phyloP scores from a whole-genome alignment of 2,329 filamentous ascomycete genomes.

The Aspergillus sergii region DNA sequence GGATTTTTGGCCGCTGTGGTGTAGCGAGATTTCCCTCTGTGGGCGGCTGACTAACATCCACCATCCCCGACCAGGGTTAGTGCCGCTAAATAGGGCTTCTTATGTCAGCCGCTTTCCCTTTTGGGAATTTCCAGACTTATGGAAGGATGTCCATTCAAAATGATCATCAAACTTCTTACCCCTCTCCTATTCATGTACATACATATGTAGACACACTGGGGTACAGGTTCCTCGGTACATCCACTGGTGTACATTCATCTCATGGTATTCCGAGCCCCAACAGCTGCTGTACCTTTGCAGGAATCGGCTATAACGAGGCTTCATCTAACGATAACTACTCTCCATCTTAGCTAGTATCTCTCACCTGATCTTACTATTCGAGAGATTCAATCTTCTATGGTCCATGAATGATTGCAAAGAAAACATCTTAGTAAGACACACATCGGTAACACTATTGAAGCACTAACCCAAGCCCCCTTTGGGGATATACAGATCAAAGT shows the following conservation, averaged over 20 bases:
- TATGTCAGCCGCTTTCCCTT: conserved; percentile 24
- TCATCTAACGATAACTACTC: background rate
- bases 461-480: background rate
- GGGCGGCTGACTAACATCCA: conserved; percentile 38
- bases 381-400: background rate
- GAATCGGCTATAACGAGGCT: background rate
- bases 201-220: too few species aligned
- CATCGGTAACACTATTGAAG: too few species aligned
- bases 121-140: background rate
- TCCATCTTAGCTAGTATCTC: background rate
- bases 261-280: background rate
- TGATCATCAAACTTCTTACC: background rate
- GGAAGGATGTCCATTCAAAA: background rate
- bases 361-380: background rate
- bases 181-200: too few species aligned
- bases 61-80: conserved; percentile 30
- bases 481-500: background rate
- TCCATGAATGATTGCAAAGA: background rate
- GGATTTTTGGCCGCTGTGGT: conserved; percentile 42
- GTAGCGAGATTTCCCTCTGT: conserved; percentile 45
- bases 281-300: background rate
- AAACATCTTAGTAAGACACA: background rate
- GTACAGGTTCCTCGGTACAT: too few species aligned
- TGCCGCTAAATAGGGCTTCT: conserved; percentile 29
- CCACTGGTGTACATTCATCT: background rate